Evolutionary conservation across 371 early-diverging fungal species (phyloP).

Genomic region (Lichtheimia hyalospora): DNA sequence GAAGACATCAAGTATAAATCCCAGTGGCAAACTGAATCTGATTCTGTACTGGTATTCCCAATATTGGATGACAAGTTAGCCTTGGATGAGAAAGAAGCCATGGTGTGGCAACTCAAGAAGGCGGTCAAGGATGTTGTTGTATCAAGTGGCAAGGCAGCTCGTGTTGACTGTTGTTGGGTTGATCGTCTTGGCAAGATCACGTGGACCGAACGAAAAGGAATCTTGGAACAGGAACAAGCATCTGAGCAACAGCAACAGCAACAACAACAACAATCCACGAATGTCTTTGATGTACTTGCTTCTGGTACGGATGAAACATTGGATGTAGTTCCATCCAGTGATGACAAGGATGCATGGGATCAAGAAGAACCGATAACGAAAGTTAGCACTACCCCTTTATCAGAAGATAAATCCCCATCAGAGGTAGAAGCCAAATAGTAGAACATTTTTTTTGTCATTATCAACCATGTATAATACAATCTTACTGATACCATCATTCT

Average conservation of each 20-base stretch:
- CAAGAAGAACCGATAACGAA: slow-evolving; percentile 1
- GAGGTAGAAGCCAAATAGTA: not conserved
- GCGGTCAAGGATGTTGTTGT: slow-evolving; percentile 32
- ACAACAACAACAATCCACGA: not conserved
- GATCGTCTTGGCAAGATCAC: slow-evolving; percentile 53
- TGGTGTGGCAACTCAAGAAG: slow-evolving; percentile 50
- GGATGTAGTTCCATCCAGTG: not conserved
- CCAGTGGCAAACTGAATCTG: slow-evolving; percentile 52
- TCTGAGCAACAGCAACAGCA: not conserved
- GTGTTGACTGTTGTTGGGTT: slow-evolving; percentile 63
- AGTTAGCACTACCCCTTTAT: not conserved
- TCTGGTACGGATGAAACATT: not conserved
- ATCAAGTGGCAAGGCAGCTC: slow-evolving; percentile 36
- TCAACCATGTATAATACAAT: too few relatives aligned
- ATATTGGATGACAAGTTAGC: slow-evolving; percentile 36
- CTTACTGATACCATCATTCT: too few relatives aligned
- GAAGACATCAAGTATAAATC: slow-evolving; percentile 44
- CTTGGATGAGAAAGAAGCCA: slow-evolving; percentile 50
- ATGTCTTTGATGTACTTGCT: slow-evolving; percentile 7
- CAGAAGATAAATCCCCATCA: not conserved
- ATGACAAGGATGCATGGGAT: slow-evolving; percentile 4
- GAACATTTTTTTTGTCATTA: too few relatives aligned
- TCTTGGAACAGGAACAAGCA: slow-evolving; percentile 1
- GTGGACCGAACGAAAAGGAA: slow-evolving; percentile 34
- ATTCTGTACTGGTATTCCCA: slow-evolving; percentile 53